A percentile compares a stretch with the other conserved stretches of the same genome.
These are phyloP conservation scores for Serpula lacrymans DNA, from an alignment of 768 basidiomycete species.

Conservation along the genomic window DNA sequence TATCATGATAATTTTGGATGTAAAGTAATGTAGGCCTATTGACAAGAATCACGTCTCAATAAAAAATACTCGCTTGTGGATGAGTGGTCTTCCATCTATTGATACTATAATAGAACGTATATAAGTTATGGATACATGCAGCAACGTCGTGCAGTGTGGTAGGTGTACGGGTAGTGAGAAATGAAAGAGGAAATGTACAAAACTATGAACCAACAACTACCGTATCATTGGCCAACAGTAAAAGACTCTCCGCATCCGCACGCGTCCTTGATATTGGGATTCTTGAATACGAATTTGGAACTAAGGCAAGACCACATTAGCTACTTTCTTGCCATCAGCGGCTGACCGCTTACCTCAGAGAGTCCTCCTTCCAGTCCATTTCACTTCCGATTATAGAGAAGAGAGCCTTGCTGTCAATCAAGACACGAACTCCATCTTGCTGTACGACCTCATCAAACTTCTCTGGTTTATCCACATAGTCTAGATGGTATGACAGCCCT, in stretches of 20 bases:
- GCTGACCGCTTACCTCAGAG: constrained; percentile 76
- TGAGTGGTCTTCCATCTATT: constrained; percentile 6
- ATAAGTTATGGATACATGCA: constrained; percentile 27
- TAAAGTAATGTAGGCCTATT: constrained; percentile 3
- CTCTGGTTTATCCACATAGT: constrained; percentile 87
- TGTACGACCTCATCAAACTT: constrained; percentile 96
- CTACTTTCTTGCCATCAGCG: too few species aligned
- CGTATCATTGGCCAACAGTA: constrained; percentile 42
- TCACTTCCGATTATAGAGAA: constrained; percentile 98
- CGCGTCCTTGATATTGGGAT: constrained; percentile 92
- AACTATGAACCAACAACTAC: constrained; percentile 7
- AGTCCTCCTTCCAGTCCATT: constrained; percentile 98
- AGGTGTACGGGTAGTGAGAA: background rate
- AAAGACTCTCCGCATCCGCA: constrained; percentile 96
- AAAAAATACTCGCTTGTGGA: background rate
- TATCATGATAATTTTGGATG: background rate
- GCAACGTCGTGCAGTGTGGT: too few species aligned
- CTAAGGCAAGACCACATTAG: constrained; percentile 33
- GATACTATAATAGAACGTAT: constrained; percentile 10
- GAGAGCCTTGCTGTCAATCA: constrained; percentile 95
- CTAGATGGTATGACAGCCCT: constrained; percentile 79
- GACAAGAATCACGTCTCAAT: background rate
- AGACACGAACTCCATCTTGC: constrained; percentile 90
- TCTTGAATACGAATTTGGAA: constrained; percentile 80
- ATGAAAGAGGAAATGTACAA: constrained; percentile 6